phyloP scores from a whole-genome alignment of 192 early-diverging fungal species.

The Spizellomyces punctatus region DNA sequence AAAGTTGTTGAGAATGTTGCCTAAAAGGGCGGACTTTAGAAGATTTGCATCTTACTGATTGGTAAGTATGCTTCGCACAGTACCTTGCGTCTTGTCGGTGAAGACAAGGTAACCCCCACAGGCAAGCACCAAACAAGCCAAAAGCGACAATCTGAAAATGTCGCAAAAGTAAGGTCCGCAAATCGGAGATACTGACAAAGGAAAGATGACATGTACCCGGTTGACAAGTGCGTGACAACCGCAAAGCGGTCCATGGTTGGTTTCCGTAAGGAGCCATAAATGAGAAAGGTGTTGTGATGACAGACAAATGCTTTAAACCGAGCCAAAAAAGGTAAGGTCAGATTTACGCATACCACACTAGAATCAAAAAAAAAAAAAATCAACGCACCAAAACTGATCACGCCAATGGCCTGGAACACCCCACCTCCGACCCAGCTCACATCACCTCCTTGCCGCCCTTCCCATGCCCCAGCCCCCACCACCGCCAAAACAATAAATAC shows the following conservation, averaged over 20 bases:
- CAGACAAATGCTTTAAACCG: slow-evolving; percentile 75
- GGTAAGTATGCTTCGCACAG: not conserved
- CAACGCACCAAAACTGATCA: slow-evolving; percentile 82
- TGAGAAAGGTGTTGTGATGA: slow-evolving; percentile 94
- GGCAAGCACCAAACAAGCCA: slow-evolving; percentile 73
- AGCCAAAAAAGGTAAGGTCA: slow-evolving; percentile 24
- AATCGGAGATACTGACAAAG: not conserved
- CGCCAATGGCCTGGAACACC: slow-evolving; percentile 66
- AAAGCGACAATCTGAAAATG: slow-evolving; percentile 55
- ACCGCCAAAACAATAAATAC: slow-evolving; percentile 63
- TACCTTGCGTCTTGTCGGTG: slow-evolving; percentile 78
- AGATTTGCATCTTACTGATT: too few species aligned
- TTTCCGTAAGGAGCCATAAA: slow-evolving; percentile 80
- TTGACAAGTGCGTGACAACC: slow-evolving; percentile 79
- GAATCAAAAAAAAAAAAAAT: slow-evolving; percentile 3
- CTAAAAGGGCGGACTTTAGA: not conserved
- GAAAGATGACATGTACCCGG: slow-evolving; percentile 38
- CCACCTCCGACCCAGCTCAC: slow-evolving; percentile 22
- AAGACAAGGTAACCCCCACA: slow-evolving; percentile 78
- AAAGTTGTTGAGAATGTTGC: slow-evolving; percentile 90
- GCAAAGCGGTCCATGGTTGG: slow-evolving; percentile 87
- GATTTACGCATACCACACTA: not conserved
- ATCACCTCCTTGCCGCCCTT: slow-evolving; percentile 50
- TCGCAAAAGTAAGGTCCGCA: not conserved
- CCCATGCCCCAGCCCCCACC: slow-evolving; percentile 52